Base-by-base conservation (phyloP, 2,329 filamentous ascomycete species). In the Tolypocladium tundrense region DNA sequence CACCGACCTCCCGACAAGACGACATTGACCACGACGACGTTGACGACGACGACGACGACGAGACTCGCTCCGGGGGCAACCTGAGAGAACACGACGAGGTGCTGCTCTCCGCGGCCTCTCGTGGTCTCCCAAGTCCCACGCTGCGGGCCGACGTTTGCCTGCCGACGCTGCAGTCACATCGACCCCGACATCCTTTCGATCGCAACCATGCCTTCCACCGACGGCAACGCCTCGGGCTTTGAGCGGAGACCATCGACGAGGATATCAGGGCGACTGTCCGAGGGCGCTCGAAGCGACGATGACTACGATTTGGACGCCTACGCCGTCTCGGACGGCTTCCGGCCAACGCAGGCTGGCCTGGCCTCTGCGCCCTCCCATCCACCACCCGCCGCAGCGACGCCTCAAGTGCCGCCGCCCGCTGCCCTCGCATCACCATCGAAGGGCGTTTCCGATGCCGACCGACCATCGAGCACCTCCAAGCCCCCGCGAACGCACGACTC, bases 401-500 rank as follows among this genome's bases (percentile, higher is more conserved):
- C 59, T 62, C 69, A 56, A 58, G 59, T 62, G 31, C 61, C 57
- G 43, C 59, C 59, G 27, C 62, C 50, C 58, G 61, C 33, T 56
- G 45, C 59, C 19, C 54, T 59, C 53, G 40, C 65, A 41, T n/a
- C 66, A 16, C 59, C 67, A 42, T 65, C 63, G 2, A 67, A 69
- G 60, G 63, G 57, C 14, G 40, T 55, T 19, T 33, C 62, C 14
- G 63, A 63, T 55, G 62, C 67, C 37, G 68, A 69, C 58, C 74
- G 79, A 58, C 76, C 80, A 42, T 82, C 81, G 4, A 86, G 83
- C 67, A 79, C 79, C 53, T 73, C 79, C 16, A 86, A 86, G 61
- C 74, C 78, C n/a, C 75, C 74, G 6, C 72, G 71, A 14, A 72
- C 69, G 8, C 71, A 77, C 33, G 80, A 83, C 60, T 78, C 79